Conservation (phyloP, 768 basidiomycete species). For the Psilocybe subaeruginosa region DNA sequence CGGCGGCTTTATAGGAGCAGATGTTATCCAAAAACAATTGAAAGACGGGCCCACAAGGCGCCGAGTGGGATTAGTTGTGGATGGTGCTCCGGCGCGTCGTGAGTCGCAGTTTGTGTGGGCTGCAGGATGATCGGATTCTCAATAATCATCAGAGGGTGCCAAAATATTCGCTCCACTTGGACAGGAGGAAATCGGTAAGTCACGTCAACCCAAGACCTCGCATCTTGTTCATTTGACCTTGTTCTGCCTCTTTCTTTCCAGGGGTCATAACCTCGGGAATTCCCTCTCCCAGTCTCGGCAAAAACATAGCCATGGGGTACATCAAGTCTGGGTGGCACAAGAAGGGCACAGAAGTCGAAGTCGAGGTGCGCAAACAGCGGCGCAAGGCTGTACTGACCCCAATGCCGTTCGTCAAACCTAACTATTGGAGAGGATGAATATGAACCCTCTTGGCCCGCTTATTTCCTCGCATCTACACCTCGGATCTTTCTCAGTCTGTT, state of each 20-base stretch:
- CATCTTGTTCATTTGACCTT: constrained; percentile 9
- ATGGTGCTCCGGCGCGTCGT: constrained; percentile 88
- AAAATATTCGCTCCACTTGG: constrained; percentile 64
- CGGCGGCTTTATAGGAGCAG: constrained; percentile 80
- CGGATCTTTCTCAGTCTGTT: background rate
- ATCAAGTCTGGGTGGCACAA: constrained; percentile 76
- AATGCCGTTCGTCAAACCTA: constrained; percentile 88
- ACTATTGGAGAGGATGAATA: constrained; percentile 71
- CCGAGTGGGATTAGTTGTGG: constrained; percentile 82
- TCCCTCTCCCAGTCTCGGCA: constrained; percentile 85
- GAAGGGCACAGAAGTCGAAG: constrained; percentile 82
- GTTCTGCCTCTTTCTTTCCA: constrained; percentile 22
- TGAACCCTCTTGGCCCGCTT: background rate
- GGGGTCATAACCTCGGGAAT: constrained; percentile 92
- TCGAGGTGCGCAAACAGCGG: constrained; percentile 84
- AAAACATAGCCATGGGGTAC: constrained; percentile 98
- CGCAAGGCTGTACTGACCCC: constrained; percentile 73
- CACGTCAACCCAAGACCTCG: constrained; percentile 8
- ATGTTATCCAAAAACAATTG: constrained; percentile 71
- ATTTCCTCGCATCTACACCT: background rate
- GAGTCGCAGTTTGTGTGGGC: constrained; percentile 29
- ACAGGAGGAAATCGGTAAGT: constrained; percentile 63
- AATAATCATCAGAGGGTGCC: constrained; percentile 64
- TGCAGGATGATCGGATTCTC: constrained; percentile 3
- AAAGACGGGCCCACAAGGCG: constrained; percentile 78